Conservation (phyloP, 257 asterid species). For the Misopates orontium region DNA sequence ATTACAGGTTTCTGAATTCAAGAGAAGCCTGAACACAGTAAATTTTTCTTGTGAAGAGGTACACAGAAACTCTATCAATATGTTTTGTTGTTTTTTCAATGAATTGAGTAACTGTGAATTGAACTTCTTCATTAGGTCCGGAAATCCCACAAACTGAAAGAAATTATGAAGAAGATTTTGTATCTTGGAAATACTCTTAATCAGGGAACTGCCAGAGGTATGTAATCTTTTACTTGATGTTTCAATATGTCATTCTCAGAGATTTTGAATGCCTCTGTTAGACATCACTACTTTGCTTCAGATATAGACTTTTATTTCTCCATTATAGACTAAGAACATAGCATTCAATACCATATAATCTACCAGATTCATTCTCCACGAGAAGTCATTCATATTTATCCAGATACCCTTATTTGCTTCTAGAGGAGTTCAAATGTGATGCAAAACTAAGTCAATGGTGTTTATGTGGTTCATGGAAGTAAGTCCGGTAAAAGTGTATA, state of each 20-base stretch:
- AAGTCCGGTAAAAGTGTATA: no score
- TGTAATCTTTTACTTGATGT: slow-evolving; percentile 24
- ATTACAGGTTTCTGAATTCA: slow-evolving; percentile 80
- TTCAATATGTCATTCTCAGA: slow-evolving; percentile 15
- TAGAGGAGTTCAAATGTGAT: background rate
- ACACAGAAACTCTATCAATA: slow-evolving; percentile 23
- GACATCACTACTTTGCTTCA: background rate
- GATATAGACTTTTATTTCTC: slow-evolving; percentile 1
- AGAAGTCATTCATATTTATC: background rate
- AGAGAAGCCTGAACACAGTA: slow-evolving; percentile 73
- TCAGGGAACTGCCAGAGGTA: slow-evolving; percentile 99
- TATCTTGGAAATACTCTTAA: slow-evolving; percentile 88
- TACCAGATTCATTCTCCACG: background rate
- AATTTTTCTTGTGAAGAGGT: slow-evolving; percentile 98
- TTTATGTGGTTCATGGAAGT: no score
- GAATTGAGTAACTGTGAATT: slow-evolving; percentile 24
- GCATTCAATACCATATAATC: background rate
- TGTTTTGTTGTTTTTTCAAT: slow-evolving; percentile 23
- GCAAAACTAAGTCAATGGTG: background rate
- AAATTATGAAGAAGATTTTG: slow-evolving; percentile 81
- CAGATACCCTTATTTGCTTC: background rate
- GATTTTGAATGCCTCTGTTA: background rate
- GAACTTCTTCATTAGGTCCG: slow-evolving; percentile 64
- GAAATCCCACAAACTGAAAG: slow-evolving; percentile 85
- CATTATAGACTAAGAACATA: background rate